Base-by-base conservation (phyloP, 176 grass and related monocot species). In the Eragrostis nindensis region DNA sequence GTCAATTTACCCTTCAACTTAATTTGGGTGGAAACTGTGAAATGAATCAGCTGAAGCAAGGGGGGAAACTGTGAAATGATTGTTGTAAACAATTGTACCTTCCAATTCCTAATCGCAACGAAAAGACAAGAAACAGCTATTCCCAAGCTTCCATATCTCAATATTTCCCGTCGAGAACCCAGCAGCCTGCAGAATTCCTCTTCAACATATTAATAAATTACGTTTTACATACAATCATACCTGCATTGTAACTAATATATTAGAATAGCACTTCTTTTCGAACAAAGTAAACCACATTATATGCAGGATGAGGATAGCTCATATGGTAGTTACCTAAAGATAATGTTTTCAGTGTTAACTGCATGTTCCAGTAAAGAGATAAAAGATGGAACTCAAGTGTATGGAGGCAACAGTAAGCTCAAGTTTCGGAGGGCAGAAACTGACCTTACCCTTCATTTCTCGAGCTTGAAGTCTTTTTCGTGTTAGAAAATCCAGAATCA, bases 81-180 rank as follows among this genome's bases (percentile, higher is more conserved):
- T 65, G 40, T 7, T 77, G 43, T 82, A 62, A n/a, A 59, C 26
- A 84, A 59, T 1, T 15, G 45, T 98, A 98, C 92, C 95, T 98
- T 98, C 92, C 95, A 93, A 82, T 98, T 98, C 61, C 90, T 86
- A 26, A 82, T 43, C 54, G 92, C 75, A 79, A 93, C 86, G 56
- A 98, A 48, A 71, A 98, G 60, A 89, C 86, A 95, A 68, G 91
- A 82, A 66, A 93, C 12, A 2, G 92, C 86, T 91, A 98, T 79
- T 86, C 92, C 96, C 75, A 90, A 71, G 84, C 90, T 95, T 82
- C 90, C 92, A 80, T 93, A 98, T 95, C 90, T 86, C 87, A 98
- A 71, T 82, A 95, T 73, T 73, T 95, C 83, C 12, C 88, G 70
- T 53, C 96, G 90, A 84, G 96, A 98, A 89, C 90, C 88, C 68